Base-by-base conservation (phyloP, 345 rosid genomes). In the Brassica juncea region DNA sequence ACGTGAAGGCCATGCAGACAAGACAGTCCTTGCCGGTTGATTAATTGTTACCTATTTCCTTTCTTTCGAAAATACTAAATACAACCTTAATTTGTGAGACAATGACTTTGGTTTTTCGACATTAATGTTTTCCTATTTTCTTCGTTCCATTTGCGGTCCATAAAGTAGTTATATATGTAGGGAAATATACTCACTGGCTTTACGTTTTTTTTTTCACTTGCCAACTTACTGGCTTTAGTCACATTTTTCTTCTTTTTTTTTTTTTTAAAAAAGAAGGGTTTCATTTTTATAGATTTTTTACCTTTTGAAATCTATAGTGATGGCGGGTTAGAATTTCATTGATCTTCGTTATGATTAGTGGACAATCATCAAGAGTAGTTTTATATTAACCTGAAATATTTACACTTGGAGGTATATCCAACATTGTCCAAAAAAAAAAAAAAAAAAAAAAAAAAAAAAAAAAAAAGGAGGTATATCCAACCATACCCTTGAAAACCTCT, bases 1-100 rank as follows among this genome's bases (percentile, higher is more conserved):
- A 54, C 60, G 60, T 78, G 81, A 78, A 55, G 52, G 66, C 73
- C 81, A 78, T 76, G 52, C 1, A 57, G 81, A 78, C 68, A 78
- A 78, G 81, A 78, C 79, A 80, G 31, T 5, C 37, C 79, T 74
- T 80, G 82, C 27, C 66, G 62, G 49, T 16, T 72, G 49, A 31
- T 25, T 72, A 35, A 31, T 25, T 66, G 54, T 39, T 64, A n/a
- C 7, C 21, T n/a, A n/a, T 49, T 52, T 52, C 7, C 10, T n/a
- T 52, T 52, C 57, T n/a, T 52, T 52, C 8, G 57, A 52, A 52
- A 52, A 52, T 52, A n/a, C 57, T 52, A 52, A 52, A 52, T 52
- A 52, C 57, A 52, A n/a, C 57, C 21, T 52, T 52, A 52, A 52
- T 52, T n/a, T 52, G 21, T 52, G 8, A 49, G 21, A 52, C 57